Conservation (phyloP, 2,329 filamentous ascomycete genomes). For the Colletotrichum ledebouriae region DNA sequence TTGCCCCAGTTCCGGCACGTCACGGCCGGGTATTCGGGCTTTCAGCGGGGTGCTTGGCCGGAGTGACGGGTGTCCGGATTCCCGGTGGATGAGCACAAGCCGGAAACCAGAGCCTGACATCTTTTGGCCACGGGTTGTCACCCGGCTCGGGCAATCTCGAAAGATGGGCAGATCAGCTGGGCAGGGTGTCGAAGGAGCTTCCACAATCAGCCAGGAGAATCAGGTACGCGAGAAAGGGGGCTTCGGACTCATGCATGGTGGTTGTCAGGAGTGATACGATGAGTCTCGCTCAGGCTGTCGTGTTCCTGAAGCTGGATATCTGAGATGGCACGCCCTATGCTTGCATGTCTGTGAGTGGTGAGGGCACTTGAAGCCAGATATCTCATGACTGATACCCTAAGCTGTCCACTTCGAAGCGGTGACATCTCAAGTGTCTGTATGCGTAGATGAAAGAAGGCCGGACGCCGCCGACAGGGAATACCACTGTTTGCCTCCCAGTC, state of each 20-base stretch:
- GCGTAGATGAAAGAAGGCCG: neutral
- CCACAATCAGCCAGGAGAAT: neutral
- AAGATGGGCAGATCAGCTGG: constrained; percentile 28
- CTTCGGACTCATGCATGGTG: neutral
- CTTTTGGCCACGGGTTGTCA: neutral
- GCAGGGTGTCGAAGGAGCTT: constrained; percentile 12
- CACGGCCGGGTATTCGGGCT: neutral
- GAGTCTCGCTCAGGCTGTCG: neutral
- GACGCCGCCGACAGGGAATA: neutral
- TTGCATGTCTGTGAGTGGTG: no score
- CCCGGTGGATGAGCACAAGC: neutral
- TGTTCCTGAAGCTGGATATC: neutral
- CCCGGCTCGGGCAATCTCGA: constrained; percentile 15
- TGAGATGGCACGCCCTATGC: no score
- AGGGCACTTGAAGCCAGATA: no score
- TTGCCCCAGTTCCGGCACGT: neutral
- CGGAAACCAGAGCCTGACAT: neutral
- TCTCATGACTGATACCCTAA: no score
- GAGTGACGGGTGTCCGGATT: neutral
- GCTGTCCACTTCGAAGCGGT: no score
- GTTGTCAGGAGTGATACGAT: neutral
- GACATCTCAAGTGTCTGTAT: no score
- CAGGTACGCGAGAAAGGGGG: neutral
- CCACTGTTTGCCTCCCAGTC: neutral
- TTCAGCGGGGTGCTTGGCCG: neutral